These are phyloP conservation scores for Hanseniaspora vineae DNA, from an alignment of 805 yeast genomes.

Conservation along the genomic window DNA sequence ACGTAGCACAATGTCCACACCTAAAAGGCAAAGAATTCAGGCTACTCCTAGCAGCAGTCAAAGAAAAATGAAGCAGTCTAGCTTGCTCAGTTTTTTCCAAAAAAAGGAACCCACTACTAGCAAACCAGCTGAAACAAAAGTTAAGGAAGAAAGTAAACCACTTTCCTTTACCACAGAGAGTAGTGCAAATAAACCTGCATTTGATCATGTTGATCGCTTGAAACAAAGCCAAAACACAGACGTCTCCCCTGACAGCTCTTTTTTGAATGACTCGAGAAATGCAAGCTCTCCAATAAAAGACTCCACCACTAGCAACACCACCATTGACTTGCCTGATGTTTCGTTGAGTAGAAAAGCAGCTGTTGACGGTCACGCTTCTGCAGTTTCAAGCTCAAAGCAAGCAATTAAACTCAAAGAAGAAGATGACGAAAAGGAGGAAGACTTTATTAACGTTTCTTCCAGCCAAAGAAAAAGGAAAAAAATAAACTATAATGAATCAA, in stretches of 20 bases:
- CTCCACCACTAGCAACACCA: background rate
- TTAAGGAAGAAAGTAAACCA: too few species aligned
- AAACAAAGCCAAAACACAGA: background rate
- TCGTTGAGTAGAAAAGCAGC: background rate
- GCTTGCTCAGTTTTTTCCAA: conserved; percentile 23
- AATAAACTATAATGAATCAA: conserved; percentile 26
- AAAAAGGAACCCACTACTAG: conserved; percentile 11
- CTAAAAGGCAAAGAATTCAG: conserved; percentile 11
- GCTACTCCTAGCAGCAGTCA: conserved; percentile 16
- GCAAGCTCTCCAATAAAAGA: background rate
- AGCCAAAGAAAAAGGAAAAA: conserved; percentile 15
- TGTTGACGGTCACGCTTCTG: too few species aligned
- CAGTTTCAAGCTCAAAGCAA: background rate
- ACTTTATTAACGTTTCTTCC: conserved; percentile 1
- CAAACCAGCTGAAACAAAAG: too few species aligned
- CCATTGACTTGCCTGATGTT: conserved; percentile 6
- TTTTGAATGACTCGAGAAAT: background rate
- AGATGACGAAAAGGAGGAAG: conserved; percentile 6
- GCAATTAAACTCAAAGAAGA: background rate
- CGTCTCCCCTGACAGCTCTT: background rate
- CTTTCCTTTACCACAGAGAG: too few species aligned
- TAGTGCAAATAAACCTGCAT: too few species aligned
- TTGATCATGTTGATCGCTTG: too few species aligned
- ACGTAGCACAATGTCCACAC: conserved; percentile 12
- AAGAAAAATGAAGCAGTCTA: conserved; percentile 25